These are phyloP conservation scores for Solanum medicagineum DNA, from an alignment of 257 asterid species.

Conservation along the genomic window DNA sequence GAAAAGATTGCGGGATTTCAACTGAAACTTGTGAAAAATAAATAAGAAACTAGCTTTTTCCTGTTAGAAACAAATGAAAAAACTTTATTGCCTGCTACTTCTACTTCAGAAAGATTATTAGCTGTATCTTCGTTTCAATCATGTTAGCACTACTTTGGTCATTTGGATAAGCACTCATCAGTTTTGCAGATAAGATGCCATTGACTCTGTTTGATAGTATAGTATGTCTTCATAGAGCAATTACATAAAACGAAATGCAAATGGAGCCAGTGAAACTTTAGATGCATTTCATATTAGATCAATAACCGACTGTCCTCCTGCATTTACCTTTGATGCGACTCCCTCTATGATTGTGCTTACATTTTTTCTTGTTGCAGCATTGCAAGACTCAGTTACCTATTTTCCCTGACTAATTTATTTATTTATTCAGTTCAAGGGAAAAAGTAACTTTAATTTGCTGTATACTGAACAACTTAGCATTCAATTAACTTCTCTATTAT, in stretches of 20 bases:
- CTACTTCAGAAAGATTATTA: not conserved
- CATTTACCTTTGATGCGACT: not conserved
- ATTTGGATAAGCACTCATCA: not conserved
- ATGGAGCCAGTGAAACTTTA: not conserved
- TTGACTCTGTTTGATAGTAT: not conserved
- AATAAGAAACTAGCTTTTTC: not conserved
- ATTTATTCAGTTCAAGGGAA: not conserved
- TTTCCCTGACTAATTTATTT: not conserved
- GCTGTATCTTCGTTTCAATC: not conserved
- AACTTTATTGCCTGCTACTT: not conserved
- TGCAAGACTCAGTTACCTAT: not conserved
- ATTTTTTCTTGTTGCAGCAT: not conserved
- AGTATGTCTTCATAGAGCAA: not conserved
- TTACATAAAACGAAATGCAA: not conserved
- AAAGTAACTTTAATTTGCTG: not conserved
- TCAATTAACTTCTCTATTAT: not conserved
- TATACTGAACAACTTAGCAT: not conserved
- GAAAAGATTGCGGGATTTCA: conserved; percentile 74
- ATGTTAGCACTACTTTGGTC: not conserved
- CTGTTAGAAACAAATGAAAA: not conserved
- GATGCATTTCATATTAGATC: not conserved
- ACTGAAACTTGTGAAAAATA: conserved; percentile 20
- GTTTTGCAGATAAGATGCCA: not conserved
- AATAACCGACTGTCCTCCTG: not conserved
- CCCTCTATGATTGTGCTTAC: not conserved